Conservation (phyloP, 2,329 filamentous ascomycete genomes). For the Waltergamsia citrina region DNA sequence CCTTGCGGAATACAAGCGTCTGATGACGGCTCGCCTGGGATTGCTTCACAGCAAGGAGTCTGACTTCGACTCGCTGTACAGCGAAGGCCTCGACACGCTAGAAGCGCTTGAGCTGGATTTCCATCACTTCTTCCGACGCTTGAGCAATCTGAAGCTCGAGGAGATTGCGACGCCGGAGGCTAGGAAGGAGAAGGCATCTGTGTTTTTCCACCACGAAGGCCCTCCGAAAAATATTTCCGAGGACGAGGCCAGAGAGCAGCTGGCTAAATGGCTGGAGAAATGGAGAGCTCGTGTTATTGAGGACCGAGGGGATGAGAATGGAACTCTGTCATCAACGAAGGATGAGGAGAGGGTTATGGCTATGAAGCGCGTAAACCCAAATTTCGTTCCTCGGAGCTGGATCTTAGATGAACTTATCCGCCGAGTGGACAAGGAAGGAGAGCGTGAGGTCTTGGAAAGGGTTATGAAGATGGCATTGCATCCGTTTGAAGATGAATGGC, state of each 20-base stretch:
- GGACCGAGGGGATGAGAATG: constrained; percentile 58
- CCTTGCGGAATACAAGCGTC: constrained; percentile 74
- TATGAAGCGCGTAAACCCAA: constrained; percentile 88
- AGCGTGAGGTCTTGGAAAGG: constrained; percentile 66
- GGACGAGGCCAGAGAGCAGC: constrained; percentile 51
- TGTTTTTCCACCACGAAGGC: constrained; percentile 71
- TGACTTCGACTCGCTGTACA: constrained; percentile 76
- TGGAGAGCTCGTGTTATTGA: constrained; percentile 66
- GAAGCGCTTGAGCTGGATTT: constrained; percentile 83
- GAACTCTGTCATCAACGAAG: constrained; percentile 20
- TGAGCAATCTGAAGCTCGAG: constrained; percentile 53
- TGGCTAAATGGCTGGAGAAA: constrained; percentile 72
- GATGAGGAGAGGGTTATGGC: constrained; percentile 56
- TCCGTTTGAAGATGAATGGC: constrained; percentile 77
- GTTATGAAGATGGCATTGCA: constrained; percentile 76
- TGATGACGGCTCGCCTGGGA: constrained; percentile 76
- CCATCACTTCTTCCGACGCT: constrained; percentile 81
- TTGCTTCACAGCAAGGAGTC: constrained; percentile 57
- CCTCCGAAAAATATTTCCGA: constrained; percentile 48
- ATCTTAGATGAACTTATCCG: constrained; percentile 88
- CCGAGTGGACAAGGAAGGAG: constrained; percentile 74
- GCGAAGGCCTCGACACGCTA: constrained; percentile 72
- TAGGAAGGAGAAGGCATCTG: constrained; percentile 50
- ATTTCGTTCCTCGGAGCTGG: constrained; percentile 86
- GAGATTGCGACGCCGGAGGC: constrained; percentile 57